Base-by-base conservation (phyloP, 768 basidiomycete species). In the Cubamyces sp. region DNA sequence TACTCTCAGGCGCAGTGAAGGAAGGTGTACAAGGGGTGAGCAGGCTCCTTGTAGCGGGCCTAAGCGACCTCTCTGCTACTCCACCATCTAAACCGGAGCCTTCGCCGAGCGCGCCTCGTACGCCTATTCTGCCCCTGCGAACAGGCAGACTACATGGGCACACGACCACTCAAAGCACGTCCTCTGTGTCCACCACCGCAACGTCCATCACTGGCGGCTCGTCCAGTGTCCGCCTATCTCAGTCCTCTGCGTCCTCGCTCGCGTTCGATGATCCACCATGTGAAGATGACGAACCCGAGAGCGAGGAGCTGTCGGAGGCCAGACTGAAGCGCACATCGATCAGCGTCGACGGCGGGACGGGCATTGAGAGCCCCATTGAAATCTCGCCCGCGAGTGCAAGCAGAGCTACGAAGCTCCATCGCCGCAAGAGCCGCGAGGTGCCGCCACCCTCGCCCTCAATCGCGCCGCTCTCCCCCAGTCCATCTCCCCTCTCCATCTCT, bases 21-120 rank as follows among this genome's bases (percentile, higher is more conserved):
- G 88, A 85, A 66, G 83, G 88, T 15, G 85, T 89, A 3, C 83
- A 85, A 60, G 85, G 79, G 30, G 76, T 86, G 41, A 75, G 82
- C 59, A 78, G 87, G 39, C 75, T 89, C 49, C 74, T 91, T 30
- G 79, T 83, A 5, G 81, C 83, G 0, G 84, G 73, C 25, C 73
- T 76, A 48, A 71, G 64, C 34, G 78, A 77, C 28, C 61, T 78
- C 19, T 70, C 57, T 54, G 64, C 68, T 15, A 63, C 73, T 40
- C 58, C 69, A n/a, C 43, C 66, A n/a, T 53, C 69, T 21, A 28
- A 64, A n/a, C 61, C 46, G 42, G 64, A 46, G 59, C 34, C 42
- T 64, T 19, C 59, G 54, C 46, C 56, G 51, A n/a, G 64, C 54
- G 46, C 67, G 15, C 48, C 46, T 23, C 54, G 60, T 25, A 60